These are phyloP conservation scores for Epichloe festucae DNA, from an alignment of 2,329 filamentous ascomycete genomes.

Conservation along the genomic window DNA sequence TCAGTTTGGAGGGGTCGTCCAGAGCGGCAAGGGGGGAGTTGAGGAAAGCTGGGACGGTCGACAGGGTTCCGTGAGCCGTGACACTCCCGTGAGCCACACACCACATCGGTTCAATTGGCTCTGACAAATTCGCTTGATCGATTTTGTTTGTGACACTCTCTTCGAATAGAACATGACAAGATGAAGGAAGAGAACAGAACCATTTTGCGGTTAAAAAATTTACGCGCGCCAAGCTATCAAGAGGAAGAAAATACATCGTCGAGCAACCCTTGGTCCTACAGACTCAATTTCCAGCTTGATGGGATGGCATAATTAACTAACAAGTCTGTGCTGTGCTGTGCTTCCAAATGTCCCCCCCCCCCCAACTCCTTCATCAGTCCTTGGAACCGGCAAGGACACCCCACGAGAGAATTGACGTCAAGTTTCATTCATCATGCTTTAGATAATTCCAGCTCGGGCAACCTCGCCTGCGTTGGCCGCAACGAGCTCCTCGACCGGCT, in stretches of 20 bases:
- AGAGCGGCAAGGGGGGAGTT: conserved; percentile 37
- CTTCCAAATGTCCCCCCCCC: not conserved
- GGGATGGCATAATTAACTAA: no score
- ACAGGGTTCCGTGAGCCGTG: conserved; percentile 7
- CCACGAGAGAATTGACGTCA: not conserved
- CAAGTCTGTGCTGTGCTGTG: not conserved
- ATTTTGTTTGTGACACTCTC: no score
- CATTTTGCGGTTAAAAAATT: not conserved
- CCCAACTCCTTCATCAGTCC: conserved; percentile 3
- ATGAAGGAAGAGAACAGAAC: no score
- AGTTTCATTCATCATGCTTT: conserved; percentile 8
- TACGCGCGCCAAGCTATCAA: not conserved
- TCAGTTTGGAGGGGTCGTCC: conserved; percentile 37
- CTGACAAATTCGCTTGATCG: no score
- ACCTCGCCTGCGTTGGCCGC: conserved; percentile 46
- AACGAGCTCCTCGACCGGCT: conserved; percentile 41
- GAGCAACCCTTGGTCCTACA: not conserved
- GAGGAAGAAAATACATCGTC: no score
- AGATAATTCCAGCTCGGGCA: conserved; percentile 44
- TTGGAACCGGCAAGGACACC: not conserved
- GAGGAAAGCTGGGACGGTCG: conserved; percentile 17
- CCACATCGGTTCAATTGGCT: not conserved
- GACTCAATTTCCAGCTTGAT: not conserved
- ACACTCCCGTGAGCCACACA: not conserved
- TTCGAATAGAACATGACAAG: no score